phyloP scores from a whole-genome alignment of 2,329 filamentous ascomycete species.

The Hypoxylon sp. region DNA sequence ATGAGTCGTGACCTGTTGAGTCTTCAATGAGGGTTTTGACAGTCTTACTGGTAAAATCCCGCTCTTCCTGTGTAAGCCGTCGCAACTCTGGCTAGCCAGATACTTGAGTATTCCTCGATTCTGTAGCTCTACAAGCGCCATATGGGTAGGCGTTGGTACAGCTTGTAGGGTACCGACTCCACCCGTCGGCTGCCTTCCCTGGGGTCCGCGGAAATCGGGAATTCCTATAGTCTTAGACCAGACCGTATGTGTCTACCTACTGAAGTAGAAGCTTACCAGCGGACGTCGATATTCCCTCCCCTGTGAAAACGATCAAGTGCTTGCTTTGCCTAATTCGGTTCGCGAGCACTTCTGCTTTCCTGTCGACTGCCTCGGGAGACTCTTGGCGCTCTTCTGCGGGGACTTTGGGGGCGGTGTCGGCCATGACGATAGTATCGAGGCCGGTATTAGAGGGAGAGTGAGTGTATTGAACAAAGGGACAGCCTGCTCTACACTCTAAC shows the following conservation, averaged over 20 bases:
- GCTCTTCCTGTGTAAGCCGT: slow-evolving; percentile 62
- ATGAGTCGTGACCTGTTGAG: slow-evolving; percentile 3
- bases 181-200: slow-evolving; percentile 56
- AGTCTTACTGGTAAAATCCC: slow-evolving; percentile 61
- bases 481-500: neutral
- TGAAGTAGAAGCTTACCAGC: slow-evolving; percentile 54
- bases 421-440: slow-evolving; percentile 29
- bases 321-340: slow-evolving; percentile 59
- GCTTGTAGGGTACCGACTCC: slow-evolving; percentile 60
- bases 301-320: slow-evolving; percentile 64
- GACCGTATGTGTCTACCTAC: neutral
- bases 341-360: slow-evolving; percentile 58
- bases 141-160: slow-evolving; percentile 62
- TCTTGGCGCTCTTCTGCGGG: slow-evolving; percentile 50
- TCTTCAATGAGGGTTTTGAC: neutral
- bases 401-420: slow-evolving; percentile 47
- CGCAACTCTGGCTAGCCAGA: slow-evolving; percentile 63
- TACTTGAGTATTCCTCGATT: slow-evolving; percentile 60
- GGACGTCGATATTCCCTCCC: slow-evolving; percentile 64
- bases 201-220: slow-evolving; percentile 64
- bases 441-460: too few species aligned
- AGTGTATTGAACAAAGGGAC: neutral
- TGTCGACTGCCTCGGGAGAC: slow-evolving; percentile 49
- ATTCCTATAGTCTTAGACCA: slow-evolving; percentile 56
- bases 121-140: slow-evolving; percentile 63